These are phyloP conservation scores for Knoxdaviesia proteae DNA, from an alignment of 2,329 filamentous ascomycete genomes.

Conservation along the genomic window DNA sequence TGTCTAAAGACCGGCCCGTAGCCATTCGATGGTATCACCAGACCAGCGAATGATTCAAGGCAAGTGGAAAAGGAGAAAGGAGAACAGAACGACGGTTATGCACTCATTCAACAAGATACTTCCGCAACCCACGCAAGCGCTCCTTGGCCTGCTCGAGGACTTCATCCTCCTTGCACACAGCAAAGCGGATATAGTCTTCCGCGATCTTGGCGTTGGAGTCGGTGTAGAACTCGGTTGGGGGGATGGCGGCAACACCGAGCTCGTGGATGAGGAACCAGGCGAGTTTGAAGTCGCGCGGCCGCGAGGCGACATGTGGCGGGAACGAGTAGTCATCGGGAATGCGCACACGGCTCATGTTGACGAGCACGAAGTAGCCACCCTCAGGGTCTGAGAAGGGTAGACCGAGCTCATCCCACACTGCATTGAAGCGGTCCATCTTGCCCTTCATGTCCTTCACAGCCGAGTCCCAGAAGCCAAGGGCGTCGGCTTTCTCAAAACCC, in stretches of 20 bases:
- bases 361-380: slow-evolving; percentile 92
- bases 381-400: slow-evolving; percentile 80
- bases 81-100: no score
- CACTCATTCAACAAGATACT: slow-evolving; percentile 31
- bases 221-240: slow-evolving; percentile 93
- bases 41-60: no score
- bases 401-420: slow-evolving; percentile 53
- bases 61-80: no score
- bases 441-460: slow-evolving; percentile 71
- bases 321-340: slow-evolving; percentile 72
- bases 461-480: slow-evolving; percentile 69
- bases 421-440: slow-evolving; percentile 75
- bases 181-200: slow-evolving; percentile 85
- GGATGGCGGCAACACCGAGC: slow-evolving; percentile 85
- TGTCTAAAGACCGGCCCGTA: no score
- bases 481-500: slow-evolving; percentile 78
- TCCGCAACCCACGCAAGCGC: slow-evolving; percentile 49
- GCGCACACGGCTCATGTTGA: slow-evolving; percentile 76
- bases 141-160: slow-evolving; percentile 65
- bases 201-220: slow-evolving; percentile 63
- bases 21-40: no score
- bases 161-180: slow-evolving; percentile 86
- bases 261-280: slow-evolving; percentile 95
- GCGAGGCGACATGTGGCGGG: slow-evolving; percentile 65
- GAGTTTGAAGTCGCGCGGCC: slow-evolving; percentile 84